Base-by-base conservation (phyloP, 208 protist genomes). In the Jaenimonas drosophilae region DNA sequence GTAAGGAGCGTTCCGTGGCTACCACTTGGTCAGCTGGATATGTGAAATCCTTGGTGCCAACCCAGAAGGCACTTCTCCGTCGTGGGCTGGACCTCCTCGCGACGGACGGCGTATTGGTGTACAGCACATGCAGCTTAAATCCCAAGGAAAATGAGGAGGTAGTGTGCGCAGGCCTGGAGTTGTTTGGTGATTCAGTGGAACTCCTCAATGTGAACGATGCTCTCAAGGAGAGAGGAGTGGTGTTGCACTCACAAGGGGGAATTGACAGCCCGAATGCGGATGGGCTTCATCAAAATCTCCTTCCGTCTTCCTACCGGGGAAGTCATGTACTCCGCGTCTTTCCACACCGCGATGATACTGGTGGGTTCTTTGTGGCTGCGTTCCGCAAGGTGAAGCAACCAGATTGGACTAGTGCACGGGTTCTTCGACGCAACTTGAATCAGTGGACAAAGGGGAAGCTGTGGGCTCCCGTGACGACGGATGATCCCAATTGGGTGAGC, bases 101-200 rank as follows among this genome's bases (percentile, higher is more conserved):
- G 20, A 59, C 56, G 21, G 72, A 46, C 30, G 96, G 96, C 26
- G 57, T 89, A 23, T 72, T 98, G 19, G 95, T 98, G 3, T 98
- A 98, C 76, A 97, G 91, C 46, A 98, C 96, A 11, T 98, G 96
- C 67, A 96, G 89, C 41, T 61, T 98, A 39, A 97, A 97, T 53
- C 96, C 96, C 21, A 87, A 97, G 52, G 95, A 98, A 64, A 84
- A 98, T 47, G 96, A 98, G 63, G 91, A 96, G 43, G 93, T 98
- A 32, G 88, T 98, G 6, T 84, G 75, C 32, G 63, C 76, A 2
- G 84, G 51, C 0, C 59, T 96, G 31, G 79, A 87, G 41, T 47
- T 80, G 19, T 91, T 89, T 49, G 59, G 64, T 29, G 74, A 86
- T 54, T 50, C 58, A 16, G 81, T 94, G 14, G 82, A 92, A 57